Evolutionary conservation across 2,329 filamentous ascomycete species (phyloP).

Genomic region (Aspergillus sp.): DNA sequence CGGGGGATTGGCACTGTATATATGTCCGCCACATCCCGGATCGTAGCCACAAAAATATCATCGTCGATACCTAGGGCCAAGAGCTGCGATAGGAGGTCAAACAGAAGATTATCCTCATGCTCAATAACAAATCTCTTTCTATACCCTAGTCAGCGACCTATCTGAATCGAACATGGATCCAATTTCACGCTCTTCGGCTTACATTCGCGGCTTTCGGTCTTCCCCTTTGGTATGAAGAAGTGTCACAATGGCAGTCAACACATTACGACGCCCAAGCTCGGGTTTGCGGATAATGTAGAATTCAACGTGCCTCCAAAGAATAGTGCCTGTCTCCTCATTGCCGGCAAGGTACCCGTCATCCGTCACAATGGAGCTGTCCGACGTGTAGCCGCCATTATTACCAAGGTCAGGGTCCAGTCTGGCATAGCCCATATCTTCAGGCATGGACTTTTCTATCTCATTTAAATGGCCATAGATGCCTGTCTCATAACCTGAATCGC

Average conservation of each 20-base stretch:
- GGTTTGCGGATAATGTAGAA: slow-evolving; percentile 22
- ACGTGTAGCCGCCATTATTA: neutral
- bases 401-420: neutral
- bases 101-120: slow-evolving; percentile 18
- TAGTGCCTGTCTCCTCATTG: slow-evolving; percentile 16
- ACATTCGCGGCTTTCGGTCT: slow-evolving; percentile 21
- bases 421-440: neutral
- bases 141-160: slow-evolving; percentile 4
- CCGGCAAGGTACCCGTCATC: slow-evolving; percentile 21
- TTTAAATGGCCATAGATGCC: neutral
- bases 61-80: slow-evolving; percentile 15
- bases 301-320: slow-evolving; percentile 20
- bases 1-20: slow-evolving; percentile 15
- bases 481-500: neutral
- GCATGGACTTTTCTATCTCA: neutral
- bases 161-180: neutral
- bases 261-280: slow-evolving; percentile 6
- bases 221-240: slow-evolving; percentile 22
- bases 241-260: slow-evolving; percentile 18
- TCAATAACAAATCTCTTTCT: slow-evolving; percentile 22
- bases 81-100: slow-evolving; percentile 18
- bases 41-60: slow-evolving; percentile 14
- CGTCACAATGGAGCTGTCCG: neutral
- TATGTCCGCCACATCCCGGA: slow-evolving; percentile 15
- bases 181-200: slow-evolving; percentile 2